These are phyloP conservation scores for Mycena sp. DNA, from an alignment of 1,284 basidiomycete genomes.

Conservation along the genomic window DNA sequence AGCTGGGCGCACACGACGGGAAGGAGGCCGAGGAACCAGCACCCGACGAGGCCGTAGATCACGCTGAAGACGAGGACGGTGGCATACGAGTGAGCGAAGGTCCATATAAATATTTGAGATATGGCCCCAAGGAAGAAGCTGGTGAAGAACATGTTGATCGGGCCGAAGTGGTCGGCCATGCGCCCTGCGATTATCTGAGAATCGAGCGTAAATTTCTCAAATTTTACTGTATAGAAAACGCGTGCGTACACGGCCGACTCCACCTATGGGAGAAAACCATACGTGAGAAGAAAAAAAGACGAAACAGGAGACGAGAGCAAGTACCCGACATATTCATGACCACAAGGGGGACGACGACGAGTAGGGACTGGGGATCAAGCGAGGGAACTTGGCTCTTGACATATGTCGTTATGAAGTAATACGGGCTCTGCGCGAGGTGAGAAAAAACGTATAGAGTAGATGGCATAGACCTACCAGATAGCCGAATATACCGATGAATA, in stretches of 20 bases:
- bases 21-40: conserved; percentile 37
- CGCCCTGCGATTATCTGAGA: conserved; percentile 34
- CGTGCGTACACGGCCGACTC: conserved; percentile 35
- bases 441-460: neutral
- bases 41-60: conserved; percentile 36
- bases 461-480: conserved; percentile 31
- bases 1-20: conserved; percentile 38
- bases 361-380: conserved; percentile 31
- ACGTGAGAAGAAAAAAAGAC: neutral
- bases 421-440: conserved; percentile 30
- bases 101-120: conserved; percentile 37
- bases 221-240: neutral
- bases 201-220: neutral
- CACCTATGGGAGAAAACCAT: conserved; percentile 18
- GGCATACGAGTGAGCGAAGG: conserved; percentile 35
- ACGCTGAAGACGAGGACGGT: conserved; percentile 35
- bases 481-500: conserved; percentile 37
- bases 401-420: conserved; percentile 36
- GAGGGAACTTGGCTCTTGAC: conserved; percentile 29
- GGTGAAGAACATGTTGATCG: conserved; percentile 39
- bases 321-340: conserved; percentile 35
- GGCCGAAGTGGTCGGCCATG: conserved; percentile 34
- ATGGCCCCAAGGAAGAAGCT: conserved; percentile 38
- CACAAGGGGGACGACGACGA: conserved; percentile 35
- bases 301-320: neutral